These are phyloP conservation scores for Aspergillus floridensis DNA, from an alignment of 2,329 filamentous ascomycete species.

Conservation along the genomic window DNA sequence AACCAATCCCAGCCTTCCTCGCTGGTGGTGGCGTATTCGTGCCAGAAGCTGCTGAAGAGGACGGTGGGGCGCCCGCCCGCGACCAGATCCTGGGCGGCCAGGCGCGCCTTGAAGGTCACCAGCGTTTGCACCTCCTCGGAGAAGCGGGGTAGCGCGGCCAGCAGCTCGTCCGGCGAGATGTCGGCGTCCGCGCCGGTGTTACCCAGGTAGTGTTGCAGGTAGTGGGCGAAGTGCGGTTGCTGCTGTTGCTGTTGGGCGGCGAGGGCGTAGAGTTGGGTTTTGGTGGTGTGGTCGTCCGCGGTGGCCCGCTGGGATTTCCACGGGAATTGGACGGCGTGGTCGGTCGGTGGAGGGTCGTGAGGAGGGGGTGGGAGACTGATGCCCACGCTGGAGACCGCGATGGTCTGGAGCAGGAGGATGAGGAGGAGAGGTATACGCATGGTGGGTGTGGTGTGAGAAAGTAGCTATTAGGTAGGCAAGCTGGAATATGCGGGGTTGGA, in stretches of 20 bases:
- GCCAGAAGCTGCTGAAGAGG: constrained; percentile 5
- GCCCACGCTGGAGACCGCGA: background rate
- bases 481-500: background rate
- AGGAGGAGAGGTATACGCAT: constrained; percentile 2
- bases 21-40: constrained; percentile 1
- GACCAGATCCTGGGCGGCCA: background rate
- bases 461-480: background rate
- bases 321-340: background rate
- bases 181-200: constrained; percentile 1
- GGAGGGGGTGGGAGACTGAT: background rate
- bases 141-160: constrained; percentile 1
- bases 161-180: constrained; percentile 1
- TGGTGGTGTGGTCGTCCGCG: background rate
- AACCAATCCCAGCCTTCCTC: constrained; percentile 9
- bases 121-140: background rate
- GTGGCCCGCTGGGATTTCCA: background rate
- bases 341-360: background rate
- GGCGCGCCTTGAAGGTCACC: background rate
- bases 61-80: background rate
- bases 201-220: constrained; percentile 3
- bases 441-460: background rate
- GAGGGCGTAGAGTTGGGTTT: constrained; percentile 1
- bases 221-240: background rate
- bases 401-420: background rate
- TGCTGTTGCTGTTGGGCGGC: background rate